A percentile compares a stretch with the other conserved stretches of the same genome.
phyloP scores from a whole-genome alignment of 1,284 basidiomycete genomes.

The Melampsora abietis-canadensis region DNA sequence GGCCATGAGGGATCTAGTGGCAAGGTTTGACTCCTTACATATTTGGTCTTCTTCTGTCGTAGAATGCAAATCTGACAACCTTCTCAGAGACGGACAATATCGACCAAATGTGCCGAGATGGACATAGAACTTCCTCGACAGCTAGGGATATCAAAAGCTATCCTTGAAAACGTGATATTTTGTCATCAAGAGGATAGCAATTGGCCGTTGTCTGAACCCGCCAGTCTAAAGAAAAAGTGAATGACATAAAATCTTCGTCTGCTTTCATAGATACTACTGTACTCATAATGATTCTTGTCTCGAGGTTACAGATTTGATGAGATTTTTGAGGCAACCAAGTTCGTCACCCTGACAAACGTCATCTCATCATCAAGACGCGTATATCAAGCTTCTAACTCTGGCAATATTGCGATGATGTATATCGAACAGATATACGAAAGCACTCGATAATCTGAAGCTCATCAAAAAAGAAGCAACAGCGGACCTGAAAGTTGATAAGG shows the following conservation, averaged over 20 bases:
- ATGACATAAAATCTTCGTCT: too few species aligned
- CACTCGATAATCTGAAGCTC: slow-evolving; percentile 84
- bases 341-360: slow-evolving; percentile 47
- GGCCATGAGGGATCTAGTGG: background rate
- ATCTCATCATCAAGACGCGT: slow-evolving; percentile 32
- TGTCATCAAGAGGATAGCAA: slow-evolving; percentile 99
- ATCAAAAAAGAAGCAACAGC: slow-evolving; percentile 83
- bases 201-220: slow-evolving; percentile 91
- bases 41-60: background rate
- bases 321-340: slow-evolving; percentile 98
- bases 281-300: background rate
- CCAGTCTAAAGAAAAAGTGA: slow-evolving; percentile 92
- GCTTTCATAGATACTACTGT: too few species aligned
- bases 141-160: slow-evolving; percentile 93
- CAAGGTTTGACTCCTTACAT: background rate
- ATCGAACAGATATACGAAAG: slow-evolving; percentile 81
- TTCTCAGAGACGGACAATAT: slow-evolving; percentile 74
- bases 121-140: slow-evolving; percentile 86
- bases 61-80: background rate
- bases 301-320: slow-evolving; percentile 63
- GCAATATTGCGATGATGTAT: background rate
- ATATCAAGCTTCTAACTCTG: background rate
- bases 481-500: slow-evolving; percentile 90
- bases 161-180: slow-evolving; percentile 98
- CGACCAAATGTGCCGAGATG: slow-evolving; percentile 94